A percentile compares a stretch with the other conserved stretches of the same genome.
These are phyloP conservation scores for Lycium barbarum DNA, from an alignment of 257 asterid genomes.

Conservation along the genomic window DNA sequence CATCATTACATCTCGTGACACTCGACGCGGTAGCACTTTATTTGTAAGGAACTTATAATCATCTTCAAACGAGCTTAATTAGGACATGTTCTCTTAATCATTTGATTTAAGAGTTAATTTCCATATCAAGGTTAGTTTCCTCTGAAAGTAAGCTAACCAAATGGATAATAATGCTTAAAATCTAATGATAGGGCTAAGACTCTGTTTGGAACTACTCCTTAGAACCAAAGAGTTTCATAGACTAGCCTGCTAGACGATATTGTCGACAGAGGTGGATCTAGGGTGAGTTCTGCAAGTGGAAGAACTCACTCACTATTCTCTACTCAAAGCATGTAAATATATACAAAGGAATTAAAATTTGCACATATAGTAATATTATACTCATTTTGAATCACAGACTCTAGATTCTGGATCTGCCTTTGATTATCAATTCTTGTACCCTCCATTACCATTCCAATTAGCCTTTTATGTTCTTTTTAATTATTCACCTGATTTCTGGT, in stretches of 20 bases:
- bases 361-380: neutral
- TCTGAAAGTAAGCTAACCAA: constrained; percentile 6
- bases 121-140: constrained; percentile 27
- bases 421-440: neutral
- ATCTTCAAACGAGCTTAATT: constrained; percentile 5
- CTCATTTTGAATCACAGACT: neutral
- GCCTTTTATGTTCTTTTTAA: neutral
- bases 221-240: neutral
- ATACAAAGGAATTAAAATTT: neutral
- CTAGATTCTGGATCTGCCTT: neutral
- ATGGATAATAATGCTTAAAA: constrained; percentile 13
- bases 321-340: neutral
- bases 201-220: neutral
- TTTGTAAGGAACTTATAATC: constrained; percentile 18
- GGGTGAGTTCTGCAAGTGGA: neutral
- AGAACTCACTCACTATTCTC: neutral
- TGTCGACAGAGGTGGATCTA: neutral
- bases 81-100: constrained; percentile 28
- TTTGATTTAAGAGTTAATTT: constrained; percentile 23
- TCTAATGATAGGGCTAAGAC: constrained; percentile 16
- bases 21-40: constrained; percentile 25
- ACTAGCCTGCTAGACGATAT: neutral
- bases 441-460: constrained; percentile 2
- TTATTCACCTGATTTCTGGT: neutral
- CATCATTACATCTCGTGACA: constrained; percentile 50